phyloP scores from a whole-genome alignment of 2,329 filamentous ascomycete species.

The Alternaria solani region DNA sequence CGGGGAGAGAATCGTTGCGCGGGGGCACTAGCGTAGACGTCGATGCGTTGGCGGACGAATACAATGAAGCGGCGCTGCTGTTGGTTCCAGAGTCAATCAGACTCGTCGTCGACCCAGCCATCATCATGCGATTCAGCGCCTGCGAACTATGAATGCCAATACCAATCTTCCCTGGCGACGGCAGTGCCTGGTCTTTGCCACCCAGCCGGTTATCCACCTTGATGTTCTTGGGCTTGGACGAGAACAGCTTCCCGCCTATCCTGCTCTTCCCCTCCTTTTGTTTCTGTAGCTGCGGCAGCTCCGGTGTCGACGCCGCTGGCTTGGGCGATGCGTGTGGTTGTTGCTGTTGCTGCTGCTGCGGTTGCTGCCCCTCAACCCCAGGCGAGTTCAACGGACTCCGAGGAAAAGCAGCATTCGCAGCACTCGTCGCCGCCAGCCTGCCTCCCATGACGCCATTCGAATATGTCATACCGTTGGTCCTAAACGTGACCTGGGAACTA shows the following conservation, averaged over 20 bases:
- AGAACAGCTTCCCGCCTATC: conserved; percentile 74
- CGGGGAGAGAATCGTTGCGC: conserved; percentile 52
- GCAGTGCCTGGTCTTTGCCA: conserved; percentile 69
- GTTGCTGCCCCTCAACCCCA: conserved; percentile 37
- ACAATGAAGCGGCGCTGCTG: conserved; percentile 68
- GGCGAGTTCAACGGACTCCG: conserved; percentile 63
- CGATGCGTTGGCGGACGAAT: conserved; percentile 78
- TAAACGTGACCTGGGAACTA: conserved; percentile 49
- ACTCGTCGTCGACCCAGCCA: conserved; percentile 75
- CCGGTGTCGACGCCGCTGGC: conserved; percentile 33
- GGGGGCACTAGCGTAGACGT: conserved; percentile 75
- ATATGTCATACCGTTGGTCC: conserved; percentile 57
- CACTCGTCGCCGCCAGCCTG: conserved; percentile 72
- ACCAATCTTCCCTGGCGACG: conserved; percentile 72
- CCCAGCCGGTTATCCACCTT: conserved; percentile 69
- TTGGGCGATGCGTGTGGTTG: conserved; percentile 46
- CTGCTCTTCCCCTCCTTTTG: conserved; percentile 74
- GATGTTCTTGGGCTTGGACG: conserved; percentile 74
- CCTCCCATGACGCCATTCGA: conserved; percentile 69
- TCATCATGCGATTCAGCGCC: conserved; percentile 67
- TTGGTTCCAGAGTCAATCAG: conserved; percentile 67
- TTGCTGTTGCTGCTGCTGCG: conserved; percentile 28
- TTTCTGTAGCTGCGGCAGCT: conserved; percentile 65
- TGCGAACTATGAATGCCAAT: conserved; percentile 70
- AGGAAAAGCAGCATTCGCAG: conserved; percentile 77